Evolutionary conservation across 768 basidiomycete species (phyloP).

Genomic region (Pleurotus salmoneostramineus): DNA sequence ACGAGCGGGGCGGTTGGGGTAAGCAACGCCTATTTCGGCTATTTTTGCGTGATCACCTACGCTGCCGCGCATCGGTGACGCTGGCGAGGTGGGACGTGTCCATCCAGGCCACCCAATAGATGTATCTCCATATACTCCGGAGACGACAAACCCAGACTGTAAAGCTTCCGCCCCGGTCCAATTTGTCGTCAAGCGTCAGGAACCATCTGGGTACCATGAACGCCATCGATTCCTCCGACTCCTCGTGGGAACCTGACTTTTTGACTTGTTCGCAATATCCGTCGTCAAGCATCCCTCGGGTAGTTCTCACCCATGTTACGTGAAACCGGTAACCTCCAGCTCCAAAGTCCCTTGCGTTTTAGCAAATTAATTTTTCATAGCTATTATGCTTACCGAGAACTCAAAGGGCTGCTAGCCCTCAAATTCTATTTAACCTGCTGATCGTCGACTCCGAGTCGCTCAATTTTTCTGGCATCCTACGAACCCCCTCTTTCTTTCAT

Average conservation of each 20-base stretch:
- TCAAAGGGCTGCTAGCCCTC: no score
- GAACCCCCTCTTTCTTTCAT: neutral
- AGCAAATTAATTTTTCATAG: neutral
- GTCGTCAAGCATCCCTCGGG: neutral
- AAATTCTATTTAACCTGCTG: no score
- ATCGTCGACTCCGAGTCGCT: no score
- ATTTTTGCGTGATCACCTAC: no score
- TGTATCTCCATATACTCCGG: no score
- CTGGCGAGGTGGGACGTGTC: no score
- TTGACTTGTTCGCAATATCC: neutral
- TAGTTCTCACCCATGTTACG: neutral
- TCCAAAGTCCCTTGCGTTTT: neutral
- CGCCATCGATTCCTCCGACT: neutral
- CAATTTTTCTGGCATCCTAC: no score
- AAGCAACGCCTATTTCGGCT: neutral
- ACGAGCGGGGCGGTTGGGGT: neutral
- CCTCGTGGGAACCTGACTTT: constrained; percentile 1
- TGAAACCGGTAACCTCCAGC: neutral
- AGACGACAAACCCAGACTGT: no score
- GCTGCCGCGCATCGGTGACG: no score
- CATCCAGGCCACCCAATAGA: no score
- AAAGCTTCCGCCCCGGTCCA: no score
- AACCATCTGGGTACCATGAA: neutral
- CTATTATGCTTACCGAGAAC: neutral
- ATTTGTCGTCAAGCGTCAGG: neutral